Evolutionary conservation across 108 stramenopile genomes (phyloP).

Genomic region (Cyclostephanos tholiformis): DNA sequence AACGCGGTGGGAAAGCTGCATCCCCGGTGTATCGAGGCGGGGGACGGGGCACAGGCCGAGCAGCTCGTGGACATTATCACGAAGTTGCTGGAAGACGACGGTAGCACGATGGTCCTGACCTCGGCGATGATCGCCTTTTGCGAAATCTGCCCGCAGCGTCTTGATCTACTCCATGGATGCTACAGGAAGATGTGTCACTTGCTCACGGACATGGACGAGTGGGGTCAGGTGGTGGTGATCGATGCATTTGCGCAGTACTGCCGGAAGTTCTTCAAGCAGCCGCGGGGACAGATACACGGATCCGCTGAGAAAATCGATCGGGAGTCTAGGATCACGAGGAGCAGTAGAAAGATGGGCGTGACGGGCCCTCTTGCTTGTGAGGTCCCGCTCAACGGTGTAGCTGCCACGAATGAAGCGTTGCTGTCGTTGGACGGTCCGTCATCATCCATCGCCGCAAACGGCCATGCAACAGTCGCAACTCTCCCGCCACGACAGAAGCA

Average conservation of each 20-base stretch:
- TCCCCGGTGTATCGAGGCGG: constrained; percentile 56
- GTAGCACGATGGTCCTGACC: constrained; percentile 94
- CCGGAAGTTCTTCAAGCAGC: constrained; percentile 86
- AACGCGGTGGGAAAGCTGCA: constrained; percentile 92
- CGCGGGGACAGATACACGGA: constrained; percentile 60
- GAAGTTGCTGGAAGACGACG: constrained; percentile 73
- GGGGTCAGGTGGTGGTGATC: constrained; percentile 94
- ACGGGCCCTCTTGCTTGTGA: background rate
- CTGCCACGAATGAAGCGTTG: constrained; percentile 10
- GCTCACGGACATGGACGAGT: constrained; percentile 99
- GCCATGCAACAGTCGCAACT: constrained; percentile 7
- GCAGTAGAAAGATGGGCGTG: constrained; percentile 30
- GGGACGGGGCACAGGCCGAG: constrained; percentile 55
- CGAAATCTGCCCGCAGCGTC: constrained; percentile 91
- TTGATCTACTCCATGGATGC: constrained; percentile 88
- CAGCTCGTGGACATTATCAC: constrained; percentile 65
- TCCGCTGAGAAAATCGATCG: constrained; percentile 81
- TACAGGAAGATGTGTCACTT: constrained; percentile 97
- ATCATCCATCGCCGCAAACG: constrained; percentile 20
- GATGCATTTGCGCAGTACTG: constrained; percentile 89
- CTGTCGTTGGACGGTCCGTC: constrained; percentile 11
- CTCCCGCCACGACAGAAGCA: constrained; percentile 32
- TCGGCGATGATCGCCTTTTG: constrained; percentile 88
- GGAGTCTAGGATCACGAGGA: constrained; percentile 70
- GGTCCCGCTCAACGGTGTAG: background rate